Base-by-base conservation (phyloP, 2,329 filamentous ascomycete genomes). In the Talaromyces amestolkiae region DNA sequence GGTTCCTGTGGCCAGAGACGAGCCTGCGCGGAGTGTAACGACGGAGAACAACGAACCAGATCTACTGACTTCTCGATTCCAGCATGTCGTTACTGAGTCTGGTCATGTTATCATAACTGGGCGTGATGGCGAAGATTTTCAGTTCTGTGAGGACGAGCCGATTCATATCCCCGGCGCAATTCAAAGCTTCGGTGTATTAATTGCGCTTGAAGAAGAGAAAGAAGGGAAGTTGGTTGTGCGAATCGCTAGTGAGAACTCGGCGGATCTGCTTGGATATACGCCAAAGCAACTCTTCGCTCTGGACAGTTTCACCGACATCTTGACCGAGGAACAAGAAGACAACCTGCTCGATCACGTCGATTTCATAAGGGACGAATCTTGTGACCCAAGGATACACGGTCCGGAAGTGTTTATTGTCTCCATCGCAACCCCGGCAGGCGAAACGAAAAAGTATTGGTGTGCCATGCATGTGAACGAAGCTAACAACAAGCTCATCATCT, bases 71-170 rank as follows among this genome's bases (percentile, higher is more conserved):
- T 83, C 87, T 27, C 88, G 92, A 2, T 96, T 96, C 78, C 90
- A 89, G 70, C 91, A 97, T 73, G 82, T 91, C 3, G 80, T 89
- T 31, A 93, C 91, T 0, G 87, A 91, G 2, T 90, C 88, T 17
- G 92, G 92, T 0, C 92, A 97, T 78, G 87, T 90, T 31, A 86
- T 96, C 35, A 91, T 96, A 63, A 95, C 91, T 0, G 92, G 92
- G 6, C 85, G 90, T 64, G 88, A 92, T 62, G 89, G 87, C 1
- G 84, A 87, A 1, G 86, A 84, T 0, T 79, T 95, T 53, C 91
- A 96, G 73, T 85, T 87, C 61, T 97, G 93, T 73, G 93, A 97
- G 76, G 93, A 97, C 72, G 93, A 97, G 72, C 92, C 93, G 0
- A 96, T 97, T 31, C 92, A 94, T 69, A 89, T 92, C 1, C 93